phyloP scores from a whole-genome alignment of 805 yeast species.

The Wickerhamomyces chaumierensis region DNA sequence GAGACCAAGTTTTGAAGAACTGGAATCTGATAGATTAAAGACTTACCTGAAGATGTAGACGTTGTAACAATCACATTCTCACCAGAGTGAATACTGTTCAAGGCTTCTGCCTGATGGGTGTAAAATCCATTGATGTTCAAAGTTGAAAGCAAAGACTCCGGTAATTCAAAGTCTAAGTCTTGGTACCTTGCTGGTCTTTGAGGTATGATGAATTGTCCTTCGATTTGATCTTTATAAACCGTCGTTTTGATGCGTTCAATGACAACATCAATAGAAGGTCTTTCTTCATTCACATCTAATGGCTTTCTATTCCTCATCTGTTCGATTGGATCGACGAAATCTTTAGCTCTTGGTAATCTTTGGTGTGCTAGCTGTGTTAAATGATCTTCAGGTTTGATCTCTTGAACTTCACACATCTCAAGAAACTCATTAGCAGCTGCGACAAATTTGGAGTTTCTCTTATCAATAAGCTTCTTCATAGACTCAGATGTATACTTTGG shows the following conservation, averaged over 20 bases:
- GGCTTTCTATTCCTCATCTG: conserved; percentile 32
- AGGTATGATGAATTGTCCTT: conserved; percentile 34
- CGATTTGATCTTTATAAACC: conserved; percentile 55
- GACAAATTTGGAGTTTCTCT: conserved; percentile 44
- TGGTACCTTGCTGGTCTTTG: conserved; percentile 34
- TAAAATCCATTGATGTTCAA: conserved; percentile 45
- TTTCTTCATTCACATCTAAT: conserved; percentile 15
- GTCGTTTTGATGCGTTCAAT: conserved; percentile 37
- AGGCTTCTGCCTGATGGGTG: conserved; percentile 74
- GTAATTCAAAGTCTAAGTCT: conserved; percentile 30
- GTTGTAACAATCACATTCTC: conserved; percentile 83
- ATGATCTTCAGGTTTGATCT: conserved; percentile 27
- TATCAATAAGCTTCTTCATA: conserved; percentile 46
- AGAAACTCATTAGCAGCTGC: conserved; percentile 27
- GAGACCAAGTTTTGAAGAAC: conserved; percentile 40
- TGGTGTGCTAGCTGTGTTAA: conserved; percentile 25
- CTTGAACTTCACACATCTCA: conserved; percentile 16
- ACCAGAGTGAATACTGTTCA: conserved; percentile 43
- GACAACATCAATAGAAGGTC: conserved; percentile 38
- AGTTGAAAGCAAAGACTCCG: conserved; percentile 42
- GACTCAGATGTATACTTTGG: conserved; percentile 44
- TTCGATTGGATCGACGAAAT: conserved; percentile 51
- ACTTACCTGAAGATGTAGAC: conserved; percentile 92
- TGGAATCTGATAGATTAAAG: conserved; percentile 84
- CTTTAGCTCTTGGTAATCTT: conserved; percentile 36